phyloP scores from a whole-genome alignment of 2,329 filamentous ascomycete genomes.

The Epicoccum nigrum region DNA sequence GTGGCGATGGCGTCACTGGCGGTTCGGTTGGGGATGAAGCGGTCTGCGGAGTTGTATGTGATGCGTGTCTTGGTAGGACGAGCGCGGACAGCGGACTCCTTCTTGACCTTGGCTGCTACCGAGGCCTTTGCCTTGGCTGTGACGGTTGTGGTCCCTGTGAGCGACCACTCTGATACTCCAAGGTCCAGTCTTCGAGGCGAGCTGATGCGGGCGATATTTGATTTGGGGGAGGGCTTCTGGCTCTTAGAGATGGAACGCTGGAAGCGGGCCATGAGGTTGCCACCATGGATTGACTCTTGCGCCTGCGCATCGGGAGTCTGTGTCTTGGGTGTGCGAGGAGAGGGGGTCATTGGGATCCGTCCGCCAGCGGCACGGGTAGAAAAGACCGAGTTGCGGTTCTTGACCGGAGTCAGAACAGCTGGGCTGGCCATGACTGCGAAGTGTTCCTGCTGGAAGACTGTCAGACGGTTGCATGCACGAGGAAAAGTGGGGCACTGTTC shows the following conservation, averaged over 20 bases:
- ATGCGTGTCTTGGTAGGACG: slow-evolving; percentile 48
- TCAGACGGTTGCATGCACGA: slow-evolving; percentile 27
- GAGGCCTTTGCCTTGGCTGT: slow-evolving; percentile 55
- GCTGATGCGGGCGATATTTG: slow-evolving; percentile 81
- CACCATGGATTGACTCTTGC: slow-evolving; percentile 73
- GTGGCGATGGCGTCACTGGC: slow-evolving; percentile 89
- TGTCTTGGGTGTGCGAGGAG: slow-evolving; percentile 69
- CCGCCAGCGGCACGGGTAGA: slow-evolving; percentile 90
- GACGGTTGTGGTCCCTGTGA: slow-evolving; percentile 76
- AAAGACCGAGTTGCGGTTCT: slow-evolving; percentile 93
- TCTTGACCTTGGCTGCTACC: slow-evolving; percentile 51
- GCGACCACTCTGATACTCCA: slow-evolving; percentile 88
- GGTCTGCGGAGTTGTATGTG: slow-evolving; percentile 75
- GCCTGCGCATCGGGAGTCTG: slow-evolving; percentile 53
- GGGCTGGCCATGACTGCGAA: slow-evolving; percentile 75
- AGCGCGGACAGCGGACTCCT: slow-evolving; percentile 41
- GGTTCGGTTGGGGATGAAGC: slow-evolving; percentile 93
- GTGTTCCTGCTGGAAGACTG: slow-evolving; percentile 25
- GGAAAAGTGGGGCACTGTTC: slow-evolving; percentile 15
- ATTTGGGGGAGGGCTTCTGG: slow-evolving; percentile 87
- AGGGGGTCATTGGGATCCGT: slow-evolving; percentile 92
- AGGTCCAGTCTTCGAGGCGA: slow-evolving; percentile 89
- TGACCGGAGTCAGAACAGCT: slow-evolving; percentile 86
- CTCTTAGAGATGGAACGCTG: slow-evolving; percentile 71
- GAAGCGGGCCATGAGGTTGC: slow-evolving; percentile 79